Conservation (phyloP, 805 yeast species). For the Pichia phayaonensis region DNA sequence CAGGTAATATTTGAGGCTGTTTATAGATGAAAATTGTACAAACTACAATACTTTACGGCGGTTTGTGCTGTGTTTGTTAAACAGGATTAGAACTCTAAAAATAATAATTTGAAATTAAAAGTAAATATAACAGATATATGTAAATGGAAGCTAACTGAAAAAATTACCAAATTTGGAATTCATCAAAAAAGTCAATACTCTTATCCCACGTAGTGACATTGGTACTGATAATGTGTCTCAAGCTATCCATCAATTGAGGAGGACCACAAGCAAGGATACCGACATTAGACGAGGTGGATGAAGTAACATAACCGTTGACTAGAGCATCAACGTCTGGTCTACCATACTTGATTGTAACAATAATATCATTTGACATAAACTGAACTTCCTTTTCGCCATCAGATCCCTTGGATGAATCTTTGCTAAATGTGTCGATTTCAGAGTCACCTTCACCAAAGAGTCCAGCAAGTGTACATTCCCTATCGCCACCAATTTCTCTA, state of each 20-base stretch:
- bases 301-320: conserved; percentile 27
- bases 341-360: conserved; percentile 16
- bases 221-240: conserved; percentile 1
- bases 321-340: conserved; percentile 33
- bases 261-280: conserved; percentile 43
- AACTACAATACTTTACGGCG: too few species aligned
- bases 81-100: too few species aligned
- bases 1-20: too few species aligned
- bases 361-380: background rate
- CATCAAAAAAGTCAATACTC: conserved; percentile 8
- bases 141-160: background rate
- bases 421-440: background rate
- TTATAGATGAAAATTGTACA: too few species aligned
- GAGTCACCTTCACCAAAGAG: background rate
- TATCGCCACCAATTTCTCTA: background rate
- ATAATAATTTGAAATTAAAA: too few species aligned
- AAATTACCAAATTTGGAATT: conserved; percentile 6
- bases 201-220: conserved; percentile 2
- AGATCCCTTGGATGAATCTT: conserved; percentile 2
- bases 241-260: conserved; percentile 25
- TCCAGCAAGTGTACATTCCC: background rate
- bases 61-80: too few species aligned
- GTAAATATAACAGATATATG: background rate
- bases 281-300: conserved; percentile 27
- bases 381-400: background rate